A percentile compares a stretch with the other conserved stretches of the same genome.
These are phyloP conservation scores for Saccharomycopsis sp. DNA, from an alignment of 805 yeast species.

Conservation along the genomic window DNA sequence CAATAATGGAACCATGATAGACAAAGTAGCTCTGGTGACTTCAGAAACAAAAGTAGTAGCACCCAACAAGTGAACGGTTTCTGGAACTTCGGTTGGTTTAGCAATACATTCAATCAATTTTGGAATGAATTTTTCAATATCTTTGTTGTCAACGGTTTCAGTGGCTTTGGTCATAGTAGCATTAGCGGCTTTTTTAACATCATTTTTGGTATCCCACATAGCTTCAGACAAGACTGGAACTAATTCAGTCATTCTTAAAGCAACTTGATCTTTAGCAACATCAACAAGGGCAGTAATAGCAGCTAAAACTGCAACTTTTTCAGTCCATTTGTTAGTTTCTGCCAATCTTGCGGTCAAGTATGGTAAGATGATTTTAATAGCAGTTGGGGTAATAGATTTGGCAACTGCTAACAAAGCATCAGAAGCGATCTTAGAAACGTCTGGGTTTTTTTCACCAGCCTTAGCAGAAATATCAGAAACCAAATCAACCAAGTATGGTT, in stretches of 20 bases:
- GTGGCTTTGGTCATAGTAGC: slow-evolving; percentile 94
- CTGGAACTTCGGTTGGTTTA: slow-evolving; percentile 95
- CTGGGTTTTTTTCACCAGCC: slow-evolving; percentile 88
- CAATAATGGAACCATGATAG: slow-evolving; percentile 98
- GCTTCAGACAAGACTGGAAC: slow-evolving; percentile 98
- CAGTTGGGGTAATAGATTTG: slow-evolving; percentile 80
- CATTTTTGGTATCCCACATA: slow-evolving; percentile 99
- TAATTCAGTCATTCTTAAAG: slow-evolving; percentile 98
- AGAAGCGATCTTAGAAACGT: slow-evolving; percentile 64
- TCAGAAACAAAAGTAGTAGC: slow-evolving; percentile 99
- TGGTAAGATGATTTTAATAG: slow-evolving; percentile 88
- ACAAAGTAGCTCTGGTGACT: slow-evolving; percentile 98
- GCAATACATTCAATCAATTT: slow-evolving; percentile 95
- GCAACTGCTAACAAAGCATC: slow-evolving; percentile 74
- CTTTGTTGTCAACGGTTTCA: slow-evolving; percentile 98
- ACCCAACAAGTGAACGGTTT: slow-evolving; percentile 97
- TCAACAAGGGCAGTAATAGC: slow-evolving; percentile 85
- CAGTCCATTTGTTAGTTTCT: slow-evolving; percentile 91
- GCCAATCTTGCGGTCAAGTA: slow-evolving; percentile 61
- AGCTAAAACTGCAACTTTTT: slow-evolving; percentile 85
- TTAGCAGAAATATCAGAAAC: slow-evolving; percentile 62
- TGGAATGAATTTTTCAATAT: slow-evolving; percentile 98
- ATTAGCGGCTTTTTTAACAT: slow-evolving; percentile 95
- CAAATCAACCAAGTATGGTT: slow-evolving; percentile 86
- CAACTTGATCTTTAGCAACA: slow-evolving; percentile 90